Conservation (phyloP, 257 asterid genomes). For the Linderniella brevidens region DNA sequence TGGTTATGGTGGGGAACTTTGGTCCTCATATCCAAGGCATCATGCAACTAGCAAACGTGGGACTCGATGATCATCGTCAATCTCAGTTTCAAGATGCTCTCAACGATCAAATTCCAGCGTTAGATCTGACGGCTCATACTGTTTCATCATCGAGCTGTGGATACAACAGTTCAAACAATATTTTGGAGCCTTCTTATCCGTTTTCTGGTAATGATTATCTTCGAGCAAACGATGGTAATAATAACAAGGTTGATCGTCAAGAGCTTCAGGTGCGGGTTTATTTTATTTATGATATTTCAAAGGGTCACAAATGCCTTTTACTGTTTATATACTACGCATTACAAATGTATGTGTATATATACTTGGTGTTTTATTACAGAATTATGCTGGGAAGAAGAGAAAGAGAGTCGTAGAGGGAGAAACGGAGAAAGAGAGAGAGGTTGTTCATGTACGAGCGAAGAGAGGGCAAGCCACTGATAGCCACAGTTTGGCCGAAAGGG, state of each 20-base stretch:
- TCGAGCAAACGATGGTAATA: too few species aligned
- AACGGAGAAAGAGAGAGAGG: conserved; percentile 53
- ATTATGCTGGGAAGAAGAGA: conserved; percentile 45
- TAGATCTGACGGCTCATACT: conserved; percentile 25
- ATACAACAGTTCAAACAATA: conserved; percentile 3
- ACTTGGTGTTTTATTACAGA: conserved; percentile 15
- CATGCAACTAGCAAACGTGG: conserved; percentile 17
- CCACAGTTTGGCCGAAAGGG: conserved; percentile 98
- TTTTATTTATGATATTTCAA: neutral
- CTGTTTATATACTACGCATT: too few species aligned
- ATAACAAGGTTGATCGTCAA: neutral
- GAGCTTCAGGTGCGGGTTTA: conserved; percentile 11
- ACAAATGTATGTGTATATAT: neutral
- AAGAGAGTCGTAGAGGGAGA: conserved; percentile 33
- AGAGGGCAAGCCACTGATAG: conserved; percentile 99
- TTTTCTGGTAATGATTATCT: too few species aligned
- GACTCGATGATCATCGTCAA: conserved; percentile 23
- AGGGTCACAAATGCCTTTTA: too few species aligned
- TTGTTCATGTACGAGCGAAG: conserved; percentile 95
- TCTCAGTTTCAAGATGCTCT: conserved; percentile 18
- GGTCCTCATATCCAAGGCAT: conserved; percentile 21
- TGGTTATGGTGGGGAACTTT: conserved; percentile 22
- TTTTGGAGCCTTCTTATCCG: neutral
- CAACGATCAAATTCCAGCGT: conserved; percentile 13
- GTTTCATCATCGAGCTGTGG: conserved; percentile 24